Evolutionary conservation across 2,329 filamentous ascomycete genomes (phyloP), one percentile per base, ranked within the genome.

Genomic region (Penicillium sclerotigenum): DNA sequence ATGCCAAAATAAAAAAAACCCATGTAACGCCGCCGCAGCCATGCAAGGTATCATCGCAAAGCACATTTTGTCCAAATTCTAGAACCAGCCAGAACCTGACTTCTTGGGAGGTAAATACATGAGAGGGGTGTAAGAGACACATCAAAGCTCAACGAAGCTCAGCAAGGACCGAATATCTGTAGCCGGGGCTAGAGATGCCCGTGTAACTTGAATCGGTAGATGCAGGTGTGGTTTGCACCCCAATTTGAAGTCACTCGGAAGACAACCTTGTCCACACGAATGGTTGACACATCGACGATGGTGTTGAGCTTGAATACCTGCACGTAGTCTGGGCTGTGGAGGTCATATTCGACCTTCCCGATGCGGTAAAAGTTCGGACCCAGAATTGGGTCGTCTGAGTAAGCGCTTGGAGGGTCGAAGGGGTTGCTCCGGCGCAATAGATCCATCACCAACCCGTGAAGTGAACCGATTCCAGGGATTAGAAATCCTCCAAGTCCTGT

Each of bases 131-230:
- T 48, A 48, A 55, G 46, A 45, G 22, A 34, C 20, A 16, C n/a
- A 45, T 28, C 22, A 14, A 42, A 42, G 51, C 29, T 10, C 29
- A 22, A n/a, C 5, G 14, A 26, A 20, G 13, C 20, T 14, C 11
- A 26, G 24, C 26, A 11, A 34, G 5, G 18, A 36, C 29, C 16
- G 14, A 42, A 37, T 26, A 40, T 33, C 40, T n/a, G n/a, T 6
- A 18, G 20, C 37, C n/a, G 22, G 18, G 20, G 33, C 56, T 63
- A 75, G 31, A 66, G 10, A 57, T 71, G 66, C 4, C 77, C 78
- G 62, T 78, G 71, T 47, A 80, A 53, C 46, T 73, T 73, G 49
- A 79, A 57, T n/a, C 77, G 73, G 63, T 79, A 79, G 36, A 80
- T 59, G 59, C 78, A 80, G 1, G 76, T 78, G 52, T 74, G 64